Evolutionary conservation across 2,329 filamentous ascomycete species (phyloP).

Genomic region (Dactylellina leptospora): DNA sequence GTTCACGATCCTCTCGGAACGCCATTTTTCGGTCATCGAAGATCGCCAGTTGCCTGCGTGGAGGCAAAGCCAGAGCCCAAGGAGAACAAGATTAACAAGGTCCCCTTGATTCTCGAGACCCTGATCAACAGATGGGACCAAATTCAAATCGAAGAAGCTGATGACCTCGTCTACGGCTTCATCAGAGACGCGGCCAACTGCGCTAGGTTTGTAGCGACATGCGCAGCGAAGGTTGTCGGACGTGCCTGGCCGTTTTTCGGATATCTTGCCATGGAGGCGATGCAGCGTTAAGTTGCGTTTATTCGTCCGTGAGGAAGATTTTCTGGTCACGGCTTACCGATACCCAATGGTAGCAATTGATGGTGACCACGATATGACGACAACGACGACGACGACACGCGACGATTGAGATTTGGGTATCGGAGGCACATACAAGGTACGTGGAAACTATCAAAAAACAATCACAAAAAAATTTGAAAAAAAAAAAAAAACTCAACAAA

Average conservation of each 20-base stretch:
- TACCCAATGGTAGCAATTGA: background rate
- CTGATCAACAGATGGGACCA: background rate
- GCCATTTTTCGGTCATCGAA: background rate
- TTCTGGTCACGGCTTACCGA: background rate
- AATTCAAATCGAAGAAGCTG: background rate
- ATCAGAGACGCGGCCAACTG: background rate
- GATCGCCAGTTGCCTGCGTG: no score
- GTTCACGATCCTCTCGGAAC: background rate
- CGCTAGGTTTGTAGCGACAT: background rate
- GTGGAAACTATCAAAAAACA: constrained; percentile 51
- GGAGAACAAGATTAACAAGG: no score
- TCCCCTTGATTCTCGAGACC: no score
- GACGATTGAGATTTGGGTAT: background rate
- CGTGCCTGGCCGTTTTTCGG: constrained; percentile 17
- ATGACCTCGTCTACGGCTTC: no score
- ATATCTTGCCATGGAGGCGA: constrained; percentile 38
- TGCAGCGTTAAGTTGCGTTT: constrained; percentile 20
- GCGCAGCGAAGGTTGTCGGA: background rate
- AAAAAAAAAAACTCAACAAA: constrained; percentile 32
- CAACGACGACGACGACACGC: background rate
- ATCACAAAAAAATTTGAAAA: constrained; percentile 45
- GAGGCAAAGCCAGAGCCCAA: no score
- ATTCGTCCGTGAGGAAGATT: background rate
- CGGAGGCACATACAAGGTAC: constrained; percentile 17
- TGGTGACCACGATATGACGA: background rate